A percentile compares a stretch with the other conserved stretches of the same genome.
Conservation (phyloP, 2,329 filamentous ascomycete genomes). For the Colletotrichum liriopes region DNA sequence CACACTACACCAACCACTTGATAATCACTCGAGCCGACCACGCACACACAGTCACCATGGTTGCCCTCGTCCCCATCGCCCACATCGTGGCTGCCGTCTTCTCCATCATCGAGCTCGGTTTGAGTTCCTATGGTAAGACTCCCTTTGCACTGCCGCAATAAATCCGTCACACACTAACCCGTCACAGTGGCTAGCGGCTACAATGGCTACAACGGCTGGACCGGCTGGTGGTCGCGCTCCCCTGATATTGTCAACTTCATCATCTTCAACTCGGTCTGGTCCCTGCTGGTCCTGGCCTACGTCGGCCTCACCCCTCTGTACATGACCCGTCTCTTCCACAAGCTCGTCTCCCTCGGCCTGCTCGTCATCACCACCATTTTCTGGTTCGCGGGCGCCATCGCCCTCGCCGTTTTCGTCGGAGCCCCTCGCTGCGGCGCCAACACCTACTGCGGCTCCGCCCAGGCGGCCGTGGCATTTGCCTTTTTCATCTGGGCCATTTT, state of each 20-base stretch:
- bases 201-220: constrained; percentile 48
- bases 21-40: neutral
- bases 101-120: constrained; percentile 80
- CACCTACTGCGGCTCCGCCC: constrained; percentile 70
- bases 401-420: constrained; percentile 77
- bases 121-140: constrained; percentile 77
- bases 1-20: neutral
- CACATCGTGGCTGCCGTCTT: constrained; percentile 79
- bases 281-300: constrained; percentile 79
- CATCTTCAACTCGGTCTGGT: constrained; percentile 85
- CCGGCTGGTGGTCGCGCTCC: constrained; percentile 47
- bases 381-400: constrained; percentile 91
- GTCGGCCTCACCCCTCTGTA: constrained; percentile 78
- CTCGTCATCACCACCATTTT: constrained; percentile 85
- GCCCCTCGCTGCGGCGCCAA: constrained; percentile 68
- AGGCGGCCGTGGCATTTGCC: constrained; percentile 77
- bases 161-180: neutral
- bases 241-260: constrained; percentile 81
- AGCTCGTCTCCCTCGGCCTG: constrained; percentile 75
- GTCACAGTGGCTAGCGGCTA: constrained; percentile 67
- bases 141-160: neutral
- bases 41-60: constrained; percentile 23
- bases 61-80: constrained; percentile 38
- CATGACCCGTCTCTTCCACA: constrained; percentile 73
- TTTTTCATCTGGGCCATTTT: constrained; percentile 75